Percentiles rank a stretch among this genome's conserved stretches.
Conservation (phyloP, 1,284 basidiomycete species). For the Tilletia indica region DNA sequence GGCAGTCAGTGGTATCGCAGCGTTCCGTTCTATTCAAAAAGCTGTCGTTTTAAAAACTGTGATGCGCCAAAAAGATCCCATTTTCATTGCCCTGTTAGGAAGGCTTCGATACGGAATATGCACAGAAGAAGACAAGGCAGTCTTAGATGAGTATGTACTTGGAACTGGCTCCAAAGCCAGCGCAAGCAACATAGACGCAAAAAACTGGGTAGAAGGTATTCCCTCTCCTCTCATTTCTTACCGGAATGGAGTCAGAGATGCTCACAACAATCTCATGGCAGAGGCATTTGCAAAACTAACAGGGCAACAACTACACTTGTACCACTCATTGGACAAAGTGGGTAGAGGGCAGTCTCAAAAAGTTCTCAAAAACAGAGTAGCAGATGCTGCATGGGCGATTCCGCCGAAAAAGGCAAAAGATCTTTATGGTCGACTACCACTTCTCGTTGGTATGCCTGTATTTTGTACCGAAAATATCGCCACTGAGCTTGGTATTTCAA, state of each 20-base stretch:
- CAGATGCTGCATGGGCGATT: background rate
- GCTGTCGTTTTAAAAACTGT: background rate
- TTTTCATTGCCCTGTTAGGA: background rate
- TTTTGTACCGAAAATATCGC: slow-evolving; percentile 1
- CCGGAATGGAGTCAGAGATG: too few relatives aligned
- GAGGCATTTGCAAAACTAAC: background rate
- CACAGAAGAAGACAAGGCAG: background rate
- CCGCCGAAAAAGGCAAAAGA: background rate
- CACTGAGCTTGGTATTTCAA: background rate
- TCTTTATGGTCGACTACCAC: background rate
- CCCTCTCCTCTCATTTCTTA: background rate
- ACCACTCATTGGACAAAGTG: background rate
- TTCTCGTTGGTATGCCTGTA: background rate
- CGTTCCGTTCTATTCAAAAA: background rate
- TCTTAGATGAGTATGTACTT: background rate
- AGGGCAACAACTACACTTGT: background rate
- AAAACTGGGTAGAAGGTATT: background rate
- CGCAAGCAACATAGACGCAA: background rate
- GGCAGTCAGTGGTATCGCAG: background rate
- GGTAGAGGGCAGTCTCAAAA: background rate
- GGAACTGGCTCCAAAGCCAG: background rate
- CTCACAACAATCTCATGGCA: background rate
- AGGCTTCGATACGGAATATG: background rate
- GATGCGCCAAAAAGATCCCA: background rate
- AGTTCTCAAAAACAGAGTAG: background rate